Evolutionary conservation across 371 early-diverging fungal genomes (phyloP).

Genomic region (Rhizomucor miehei): DNA sequence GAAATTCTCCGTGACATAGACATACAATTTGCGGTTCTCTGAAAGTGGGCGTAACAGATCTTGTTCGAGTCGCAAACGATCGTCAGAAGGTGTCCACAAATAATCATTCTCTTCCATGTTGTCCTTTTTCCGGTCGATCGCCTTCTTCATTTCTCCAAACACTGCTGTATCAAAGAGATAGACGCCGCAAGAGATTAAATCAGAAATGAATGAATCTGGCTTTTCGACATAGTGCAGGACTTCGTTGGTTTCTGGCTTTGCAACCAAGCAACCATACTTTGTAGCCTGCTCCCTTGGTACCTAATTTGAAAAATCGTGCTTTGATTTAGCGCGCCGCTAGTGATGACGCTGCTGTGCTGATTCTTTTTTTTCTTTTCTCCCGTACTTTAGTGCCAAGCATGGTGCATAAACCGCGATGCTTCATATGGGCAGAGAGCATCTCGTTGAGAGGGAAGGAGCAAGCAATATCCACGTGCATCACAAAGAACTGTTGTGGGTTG

Average conservation of each 20-base stretch:
- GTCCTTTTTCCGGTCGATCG: slow-evolving; percentile 53
- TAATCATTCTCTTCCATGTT: slow-evolving; percentile 58
- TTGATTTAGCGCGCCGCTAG: too few relatives aligned
- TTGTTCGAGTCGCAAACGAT: slow-evolving; percentile 84
- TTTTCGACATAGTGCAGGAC: slow-evolving; percentile 97
- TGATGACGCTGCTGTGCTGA: too few relatives aligned
- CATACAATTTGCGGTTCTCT: slow-evolving; percentile 77
- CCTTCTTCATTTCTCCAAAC: slow-evolving; percentile 82
- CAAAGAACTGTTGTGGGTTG: slow-evolving; percentile 87
- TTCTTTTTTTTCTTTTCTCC: too few relatives aligned
- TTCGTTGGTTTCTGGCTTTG: slow-evolving; percentile 78
- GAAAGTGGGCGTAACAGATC: slow-evolving; percentile 88
- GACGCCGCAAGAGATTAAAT: slow-evolving; percentile 92
- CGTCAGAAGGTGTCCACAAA: slow-evolving; percentile 54
- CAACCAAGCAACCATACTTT: slow-evolving; percentile 91
- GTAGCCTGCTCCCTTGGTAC: slow-evolving; percentile 73
- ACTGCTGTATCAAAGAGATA: slow-evolving; percentile 86
- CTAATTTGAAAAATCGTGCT: slow-evolving; percentile 9
- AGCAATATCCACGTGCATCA: slow-evolving; percentile 94
- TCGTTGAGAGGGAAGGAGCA: slow-evolving; percentile 89
- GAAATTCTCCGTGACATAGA: slow-evolving; percentile 74
- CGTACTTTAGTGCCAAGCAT: slow-evolving; percentile 81
- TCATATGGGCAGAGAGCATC: slow-evolving; percentile 81
- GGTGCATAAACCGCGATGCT: slow-evolving; percentile 78
- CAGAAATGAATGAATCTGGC: slow-evolving; percentile 91